Evolutionary conservation across 306 rosid species (phyloP).

Genomic region (Ammopiptanthus mongolicus): DNA sequence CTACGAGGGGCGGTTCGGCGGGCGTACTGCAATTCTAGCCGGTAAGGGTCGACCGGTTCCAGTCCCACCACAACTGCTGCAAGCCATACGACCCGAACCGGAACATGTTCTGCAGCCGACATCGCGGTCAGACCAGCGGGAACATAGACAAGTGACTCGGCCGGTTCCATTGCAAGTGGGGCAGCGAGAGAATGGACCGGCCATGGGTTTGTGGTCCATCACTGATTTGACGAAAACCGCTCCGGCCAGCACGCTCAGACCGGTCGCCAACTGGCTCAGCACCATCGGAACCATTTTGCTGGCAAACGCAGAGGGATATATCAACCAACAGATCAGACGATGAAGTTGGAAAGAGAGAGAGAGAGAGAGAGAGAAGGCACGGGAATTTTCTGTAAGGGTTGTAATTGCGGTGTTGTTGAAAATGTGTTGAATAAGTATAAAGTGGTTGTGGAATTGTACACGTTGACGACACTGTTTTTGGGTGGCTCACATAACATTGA

Average conservation of each 20-base stretch:
- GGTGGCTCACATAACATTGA: constrained; percentile 22
- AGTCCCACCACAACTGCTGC: constrained; percentile 79
- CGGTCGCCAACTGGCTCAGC: constrained; percentile 75
- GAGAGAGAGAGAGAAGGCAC: neutral
- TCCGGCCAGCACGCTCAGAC: constrained; percentile 80
- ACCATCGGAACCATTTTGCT: constrained; percentile 57
- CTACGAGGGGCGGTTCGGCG: constrained; percentile 45
- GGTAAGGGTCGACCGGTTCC: constrained; percentile 89
- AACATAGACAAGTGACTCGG: constrained; percentile 68
- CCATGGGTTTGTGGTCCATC: constrained; percentile 85
- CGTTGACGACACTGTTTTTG: constrained; percentile 44
- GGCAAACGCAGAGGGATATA: too few relatives aligned
- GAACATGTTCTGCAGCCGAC: constrained; percentile 76
- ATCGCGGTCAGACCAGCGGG: constrained; percentile 94
- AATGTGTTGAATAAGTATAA: constrained; percentile 4
- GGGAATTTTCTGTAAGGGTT: neutral
- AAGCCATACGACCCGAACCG: constrained; percentile 77
- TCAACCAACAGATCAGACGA: neutral
- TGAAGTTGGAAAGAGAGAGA: neutral
- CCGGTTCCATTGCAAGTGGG: constrained; percentile 85
- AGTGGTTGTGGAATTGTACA: constrained; percentile 61
- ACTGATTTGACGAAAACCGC: constrained; percentile 74
- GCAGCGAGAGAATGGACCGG: constrained; percentile 72
- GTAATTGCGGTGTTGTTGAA: neutral
- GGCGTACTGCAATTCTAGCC: constrained; percentile 47